Conservation (phyloP, 2,329 filamentous ascomycete species). For the Beauveria australis region DNA sequence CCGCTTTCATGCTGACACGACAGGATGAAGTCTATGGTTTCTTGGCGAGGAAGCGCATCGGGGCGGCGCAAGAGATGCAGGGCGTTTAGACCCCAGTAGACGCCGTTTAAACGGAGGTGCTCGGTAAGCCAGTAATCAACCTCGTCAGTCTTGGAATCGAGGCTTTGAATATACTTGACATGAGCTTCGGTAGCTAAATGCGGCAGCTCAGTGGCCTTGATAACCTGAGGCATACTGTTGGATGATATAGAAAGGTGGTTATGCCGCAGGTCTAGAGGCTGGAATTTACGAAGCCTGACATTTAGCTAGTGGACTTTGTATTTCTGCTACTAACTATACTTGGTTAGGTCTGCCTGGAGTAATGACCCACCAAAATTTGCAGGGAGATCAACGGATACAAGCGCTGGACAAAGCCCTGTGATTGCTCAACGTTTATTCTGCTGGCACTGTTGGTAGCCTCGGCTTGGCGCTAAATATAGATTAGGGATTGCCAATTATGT, state of each 20-base stretch:
- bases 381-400: too few relatives aligned
- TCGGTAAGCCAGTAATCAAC: conserved; percentile 98
- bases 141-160: conserved; percentile 88
- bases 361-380: too few relatives aligned
- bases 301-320: too few relatives aligned
- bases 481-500: too few relatives aligned
- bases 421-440: too few relatives aligned
- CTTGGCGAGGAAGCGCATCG: conserved; percentile 69
- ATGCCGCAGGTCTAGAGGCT: neutral
- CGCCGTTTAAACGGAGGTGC: conserved; percentile 86
- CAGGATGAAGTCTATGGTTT: conserved; percentile 86
- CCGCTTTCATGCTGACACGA: conserved; percentile 86
- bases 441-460: too few relatives aligned
- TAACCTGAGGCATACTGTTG: conserved; percentile 22
- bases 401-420: too few relatives aligned
- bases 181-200: conserved; percentile 52
- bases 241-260: neutral
- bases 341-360: too few relatives aligned
- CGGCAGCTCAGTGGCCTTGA: conserved; percentile 27
- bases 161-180: conserved; percentile 84
- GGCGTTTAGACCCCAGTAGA: conserved; percentile 93
- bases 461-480: too few relatives aligned
- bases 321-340: too few relatives aligned
- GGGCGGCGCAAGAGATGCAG: conserved; percentile 77
- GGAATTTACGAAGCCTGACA: too few relatives aligned